These are phyloP conservation scores for Blastobotrys malaysiensis DNA, from an alignment of 1,139 yeast genomes.

Conservation along the genomic window DNA sequence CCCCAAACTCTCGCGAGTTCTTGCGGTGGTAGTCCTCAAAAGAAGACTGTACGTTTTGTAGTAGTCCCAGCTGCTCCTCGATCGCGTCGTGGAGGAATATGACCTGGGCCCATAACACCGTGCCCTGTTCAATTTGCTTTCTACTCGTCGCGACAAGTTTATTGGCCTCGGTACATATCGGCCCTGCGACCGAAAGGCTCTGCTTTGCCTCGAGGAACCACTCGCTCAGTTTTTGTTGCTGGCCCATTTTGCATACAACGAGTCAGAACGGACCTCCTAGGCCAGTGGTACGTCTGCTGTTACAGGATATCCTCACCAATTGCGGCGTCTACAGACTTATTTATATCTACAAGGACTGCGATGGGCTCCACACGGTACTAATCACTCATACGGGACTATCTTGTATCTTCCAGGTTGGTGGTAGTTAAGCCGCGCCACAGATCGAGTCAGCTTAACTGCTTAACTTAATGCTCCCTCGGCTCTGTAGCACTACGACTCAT, in stretches of 20 bases:
- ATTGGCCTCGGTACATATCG: conserved; percentile 35
- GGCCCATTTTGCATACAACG: background rate
- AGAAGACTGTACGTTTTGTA: conserved; percentile 19
- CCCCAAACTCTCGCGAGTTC: conserved; percentile 19
- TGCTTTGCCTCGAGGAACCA: conserved; percentile 33
- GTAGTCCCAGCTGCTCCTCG: conserved; percentile 28
- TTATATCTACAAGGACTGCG: background rate
- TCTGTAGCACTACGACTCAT: too few species aligned
- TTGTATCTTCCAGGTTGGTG: background rate
- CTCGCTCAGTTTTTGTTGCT: conserved; percentile 7
- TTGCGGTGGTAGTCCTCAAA: conserved; percentile 15
- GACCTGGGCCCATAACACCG: conserved; percentile 33
- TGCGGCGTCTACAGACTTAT: background rate
- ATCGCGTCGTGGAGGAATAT: conserved; percentile 30
- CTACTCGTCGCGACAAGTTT: conserved; percentile 26
- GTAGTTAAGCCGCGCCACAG: background rate
- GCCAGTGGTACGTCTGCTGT: background rate
- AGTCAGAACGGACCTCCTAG: background rate
- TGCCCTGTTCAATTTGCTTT: conserved; percentile 29
- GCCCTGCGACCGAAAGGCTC: conserved; percentile 34
- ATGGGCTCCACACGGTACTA: background rate
- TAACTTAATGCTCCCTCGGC: background rate
- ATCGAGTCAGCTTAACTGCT: background rate
- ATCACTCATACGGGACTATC: background rate
- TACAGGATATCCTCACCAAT: background rate